Conservation (phyloP, 2,329 filamentous ascomycete species). For the Hypoxylon sp. region DNA sequence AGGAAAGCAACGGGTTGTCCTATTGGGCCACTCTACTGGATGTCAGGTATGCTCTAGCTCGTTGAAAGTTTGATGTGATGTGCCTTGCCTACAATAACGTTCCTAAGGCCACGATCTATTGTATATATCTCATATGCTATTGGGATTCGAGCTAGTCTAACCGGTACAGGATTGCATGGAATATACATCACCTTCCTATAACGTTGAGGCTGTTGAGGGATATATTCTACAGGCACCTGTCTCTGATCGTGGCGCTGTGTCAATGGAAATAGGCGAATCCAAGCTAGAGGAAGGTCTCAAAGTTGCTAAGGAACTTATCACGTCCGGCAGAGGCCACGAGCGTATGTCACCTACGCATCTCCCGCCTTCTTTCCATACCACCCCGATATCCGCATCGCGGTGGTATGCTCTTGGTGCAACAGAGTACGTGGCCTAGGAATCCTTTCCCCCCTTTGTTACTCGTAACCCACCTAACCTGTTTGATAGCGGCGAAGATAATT, state of each 20-base stretch:
- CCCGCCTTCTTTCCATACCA: constrained; percentile 56
- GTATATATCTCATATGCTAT: background rate
- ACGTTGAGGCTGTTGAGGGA: constrained; percentile 73
- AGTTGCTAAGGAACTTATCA: constrained; percentile 68
- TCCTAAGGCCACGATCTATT: background rate
- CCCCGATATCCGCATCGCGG: constrained; percentile 67
- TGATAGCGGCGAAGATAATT: constrained; percentile 81
- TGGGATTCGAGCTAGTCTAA: constrained; percentile 25
- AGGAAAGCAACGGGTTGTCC: constrained; percentile 66
- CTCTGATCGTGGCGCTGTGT: constrained; percentile 79
- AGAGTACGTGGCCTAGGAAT: constrained; percentile 60
- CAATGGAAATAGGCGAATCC: constrained; percentile 60
- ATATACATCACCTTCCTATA: constrained; percentile 63
- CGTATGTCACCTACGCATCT: constrained; percentile 66
- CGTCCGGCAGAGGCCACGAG: constrained; percentile 67
- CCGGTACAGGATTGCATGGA: constrained; percentile 68
- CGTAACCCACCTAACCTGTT: constrained; percentile 15
- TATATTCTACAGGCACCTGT: constrained; percentile 86
- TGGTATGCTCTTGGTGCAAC: constrained; percentile 65
- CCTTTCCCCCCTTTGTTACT: background rate
- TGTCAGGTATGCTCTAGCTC: constrained; percentile 62
- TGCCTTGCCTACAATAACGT: constrained; percentile 3
- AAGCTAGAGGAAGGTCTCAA: constrained; percentile 62
- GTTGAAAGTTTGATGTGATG: background rate
- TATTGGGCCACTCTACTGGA: constrained; percentile 73